Conservation (phyloP, 306 rosid species). For the Boehmeria nivea region DNA sequence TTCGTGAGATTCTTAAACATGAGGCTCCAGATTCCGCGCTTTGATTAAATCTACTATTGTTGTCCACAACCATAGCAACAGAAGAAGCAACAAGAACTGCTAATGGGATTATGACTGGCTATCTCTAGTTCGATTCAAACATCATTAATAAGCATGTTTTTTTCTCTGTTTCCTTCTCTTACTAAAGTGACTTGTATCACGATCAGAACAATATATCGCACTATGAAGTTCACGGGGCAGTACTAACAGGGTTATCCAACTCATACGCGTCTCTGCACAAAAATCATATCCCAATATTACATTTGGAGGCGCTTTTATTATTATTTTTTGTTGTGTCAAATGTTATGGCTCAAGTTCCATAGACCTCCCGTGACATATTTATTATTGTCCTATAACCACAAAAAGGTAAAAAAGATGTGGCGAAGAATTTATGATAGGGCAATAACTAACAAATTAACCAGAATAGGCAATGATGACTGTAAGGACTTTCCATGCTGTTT, state of each 20-base stretch:
- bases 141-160: no score
- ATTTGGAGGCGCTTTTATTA: not conserved
- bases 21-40: not conserved
- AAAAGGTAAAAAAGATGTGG: not conserved
- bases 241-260: constrained; percentile 3
- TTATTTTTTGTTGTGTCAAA: not conserved
- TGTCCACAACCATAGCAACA: not conserved
- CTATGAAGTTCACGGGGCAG: constrained; percentile 9
- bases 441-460: no score
- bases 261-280: not conserved
- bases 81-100: no score
- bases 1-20: no score
- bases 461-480: no score
- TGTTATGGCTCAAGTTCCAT: constrained; percentile 4
- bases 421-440: no score
- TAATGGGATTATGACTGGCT: no score
- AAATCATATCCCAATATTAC: not conserved
- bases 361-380: constrained; percentile 9
- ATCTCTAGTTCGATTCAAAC: not conserved
- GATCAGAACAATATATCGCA: not conserved
- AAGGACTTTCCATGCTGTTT: no score
- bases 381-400: not conserved
- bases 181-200: constrained; percentile 7
- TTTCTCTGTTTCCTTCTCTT: no score
- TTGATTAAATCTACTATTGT: not conserved